Conservation (phyloP, 805 yeast genomes). For the Starmerella floris region DNA sequence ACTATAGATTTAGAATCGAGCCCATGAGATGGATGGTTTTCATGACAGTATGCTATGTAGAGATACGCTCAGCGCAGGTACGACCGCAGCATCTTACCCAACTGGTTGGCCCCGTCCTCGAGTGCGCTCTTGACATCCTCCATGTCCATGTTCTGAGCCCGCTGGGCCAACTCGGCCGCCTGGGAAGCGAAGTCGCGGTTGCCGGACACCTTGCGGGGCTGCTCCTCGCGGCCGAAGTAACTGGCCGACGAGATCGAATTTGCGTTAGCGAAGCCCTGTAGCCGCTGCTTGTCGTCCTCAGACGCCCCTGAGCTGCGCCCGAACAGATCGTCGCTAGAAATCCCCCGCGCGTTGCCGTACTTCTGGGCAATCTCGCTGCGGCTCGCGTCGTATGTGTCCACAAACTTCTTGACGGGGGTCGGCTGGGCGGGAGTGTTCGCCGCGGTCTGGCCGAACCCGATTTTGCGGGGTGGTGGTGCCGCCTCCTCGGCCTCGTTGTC, state of each 20-base stretch:
- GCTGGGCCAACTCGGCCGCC: conserved; percentile 22
- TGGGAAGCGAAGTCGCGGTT: conserved; percentile 23
- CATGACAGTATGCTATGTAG: too few relatives aligned
- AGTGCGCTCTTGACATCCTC: conserved; percentile 80
- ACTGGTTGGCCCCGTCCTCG: conserved; percentile 84
- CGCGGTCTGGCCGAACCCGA: conserved; percentile 24
- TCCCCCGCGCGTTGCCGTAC: conserved; percentile 82
- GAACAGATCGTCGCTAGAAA: conserved; percentile 88
- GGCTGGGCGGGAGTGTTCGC: conserved; percentile 19
- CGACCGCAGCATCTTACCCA: conserved; percentile 76
- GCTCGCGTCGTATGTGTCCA: conserved; percentile 35
- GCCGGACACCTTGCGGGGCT: conserved; percentile 25
- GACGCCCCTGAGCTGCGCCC: conserved; percentile 79
- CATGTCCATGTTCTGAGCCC: conserved; percentile 71
- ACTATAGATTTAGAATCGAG: too few relatives aligned
- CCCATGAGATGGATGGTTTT: too few relatives aligned
- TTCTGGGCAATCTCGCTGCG: conserved; percentile 33
- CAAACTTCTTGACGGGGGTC: conserved; percentile 23
- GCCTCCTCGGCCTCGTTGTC: conserved; percentile 7
- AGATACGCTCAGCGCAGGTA: conserved; percentile 40
- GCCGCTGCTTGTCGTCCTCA: conserved; percentile 54
- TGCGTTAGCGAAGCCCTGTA: conserved; percentile 73
- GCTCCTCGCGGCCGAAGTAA: conserved; percentile 74
- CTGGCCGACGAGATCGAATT: conserved; percentile 82
- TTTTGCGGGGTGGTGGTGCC: conserved; percentile 17